phyloP scores from a whole-genome alignment of 1,139 yeast species.

The Nakaseomyces nivariensis region DNA sequence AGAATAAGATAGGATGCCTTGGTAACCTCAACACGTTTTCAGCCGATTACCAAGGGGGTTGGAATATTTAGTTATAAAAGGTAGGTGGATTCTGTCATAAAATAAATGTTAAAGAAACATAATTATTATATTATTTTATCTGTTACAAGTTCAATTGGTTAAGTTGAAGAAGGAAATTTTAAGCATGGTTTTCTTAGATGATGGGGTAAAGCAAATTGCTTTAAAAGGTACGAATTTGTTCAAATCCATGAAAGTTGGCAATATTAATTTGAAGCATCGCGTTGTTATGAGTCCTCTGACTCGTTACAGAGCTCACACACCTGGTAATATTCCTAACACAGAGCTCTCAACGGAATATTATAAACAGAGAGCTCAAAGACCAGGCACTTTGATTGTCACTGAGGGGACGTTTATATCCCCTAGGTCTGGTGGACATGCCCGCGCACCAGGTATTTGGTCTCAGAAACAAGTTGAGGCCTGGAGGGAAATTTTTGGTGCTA shows the following conservation, averaged over 20 bases:
- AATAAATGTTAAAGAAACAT: too few species aligned
- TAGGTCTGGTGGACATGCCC: conserved; percentile 31
- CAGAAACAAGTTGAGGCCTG: conserved; percentile 35
- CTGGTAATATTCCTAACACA: conserved; percentile 33
- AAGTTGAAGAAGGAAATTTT: too few species aligned
- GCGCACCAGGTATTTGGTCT: conserved; percentile 40
- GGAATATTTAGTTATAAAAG: too few species aligned
- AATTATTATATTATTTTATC: too few species aligned
- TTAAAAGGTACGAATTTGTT: conserved; percentile 32
- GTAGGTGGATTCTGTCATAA: too few species aligned
- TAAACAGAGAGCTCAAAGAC: conserved; percentile 39
- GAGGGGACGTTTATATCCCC: conserved; percentile 37
- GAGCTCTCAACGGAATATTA: conserved; percentile 38
- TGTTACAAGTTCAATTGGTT: too few species aligned
- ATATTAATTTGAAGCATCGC: conserved; percentile 29
- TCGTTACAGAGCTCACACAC: conserved; percentile 33
- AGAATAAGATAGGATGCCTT: too few species aligned
- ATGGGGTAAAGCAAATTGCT: conserved; percentile 11
- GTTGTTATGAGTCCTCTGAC: conserved; percentile 42
- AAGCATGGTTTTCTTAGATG: too few species aligned
- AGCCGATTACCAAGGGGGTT: too few species aligned
- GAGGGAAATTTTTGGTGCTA: conserved; percentile 29
- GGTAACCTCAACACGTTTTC: too few species aligned
- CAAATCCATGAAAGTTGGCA: conserved; percentile 38
- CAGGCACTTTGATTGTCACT: conserved; percentile 41